Base-by-base conservation (phyloP, 768 basidiomycete genomes). In the Agrocybe praecox region DNA sequence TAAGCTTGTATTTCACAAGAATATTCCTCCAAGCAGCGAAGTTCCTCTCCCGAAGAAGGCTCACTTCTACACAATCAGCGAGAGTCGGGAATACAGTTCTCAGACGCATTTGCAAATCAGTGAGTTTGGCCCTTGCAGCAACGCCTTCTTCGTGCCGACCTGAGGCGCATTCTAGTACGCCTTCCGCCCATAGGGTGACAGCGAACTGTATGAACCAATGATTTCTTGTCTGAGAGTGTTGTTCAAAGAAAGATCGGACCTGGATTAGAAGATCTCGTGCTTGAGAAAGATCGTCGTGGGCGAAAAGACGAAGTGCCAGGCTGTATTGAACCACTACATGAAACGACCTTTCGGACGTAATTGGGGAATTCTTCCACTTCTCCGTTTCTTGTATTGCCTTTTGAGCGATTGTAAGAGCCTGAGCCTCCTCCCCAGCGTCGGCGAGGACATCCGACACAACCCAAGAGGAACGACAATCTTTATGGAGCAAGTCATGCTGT, bases 111-210 rank as follows among this genome's bases (percentile, higher is more conserved):
- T 45, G 21, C 2, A 57, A 14, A 19, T 26, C n/a, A 6, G 9
- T 36, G 9, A 52, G 42, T 14, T 15, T 22, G 6, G 5, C 29
- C 29, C 21, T 32, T 12, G 40, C 50, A 2, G 23, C 33, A 18
- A 33, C 42, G 1, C 59, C 59, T 32, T 56, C 59, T 14, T 53
- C 52, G n/a, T 57, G 59, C 23, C 33, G 21, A n/a, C 49, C 59
- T 9, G 17, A 17, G 10, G 55, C 44, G 22, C 59, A 61, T 54
- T 53, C 44, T 17, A 56, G 19, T 6, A 61, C 33, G 0, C 47
- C 52, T 14, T 44, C n/a, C 6, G 34, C 22, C 14, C 56, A 48
- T 2, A 57, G 26, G 18, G 49, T 33, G 23, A 44, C 24, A 17
- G 56, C 53, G 10, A 57, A 40, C 9, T 49, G 15, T 26, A 29